These are phyloP conservation scores for Gloeostereum incarnatum DNA, from an alignment of 768 basidiomycete genomes.

Conservation along the genomic window DNA sequence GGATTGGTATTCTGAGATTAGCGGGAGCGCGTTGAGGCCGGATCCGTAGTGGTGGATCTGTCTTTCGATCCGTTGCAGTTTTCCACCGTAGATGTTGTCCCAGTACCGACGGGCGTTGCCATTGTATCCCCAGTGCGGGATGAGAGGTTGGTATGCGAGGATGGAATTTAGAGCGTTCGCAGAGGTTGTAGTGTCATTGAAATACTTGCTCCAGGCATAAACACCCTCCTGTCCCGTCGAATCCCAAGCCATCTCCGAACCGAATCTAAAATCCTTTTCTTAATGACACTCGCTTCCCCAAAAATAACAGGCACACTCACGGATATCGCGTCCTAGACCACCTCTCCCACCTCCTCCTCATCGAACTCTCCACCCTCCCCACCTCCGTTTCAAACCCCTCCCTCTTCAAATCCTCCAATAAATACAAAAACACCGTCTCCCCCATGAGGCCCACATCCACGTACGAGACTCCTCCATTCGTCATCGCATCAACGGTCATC, in stretches of 20 bases:
- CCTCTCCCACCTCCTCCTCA: conserved; percentile 29
- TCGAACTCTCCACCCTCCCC: conserved; percentile 33
- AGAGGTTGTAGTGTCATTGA: conserved; percentile 41
- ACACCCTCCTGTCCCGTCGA: conserved; percentile 51
- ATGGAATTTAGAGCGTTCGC: conserved; percentile 46
- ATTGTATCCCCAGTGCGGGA: conserved; percentile 56
- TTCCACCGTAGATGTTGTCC: conserved; percentile 51
- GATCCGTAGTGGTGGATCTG: conserved; percentile 54
- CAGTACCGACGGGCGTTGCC: conserved; percentile 51
- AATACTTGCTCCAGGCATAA: conserved; percentile 43
- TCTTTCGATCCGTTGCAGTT: conserved; percentile 37
- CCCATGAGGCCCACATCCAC: conserved; percentile 44
- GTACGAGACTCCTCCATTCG: conserved; percentile 33
- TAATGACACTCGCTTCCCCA: neutral
- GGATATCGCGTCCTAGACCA: conserved; percentile 45
- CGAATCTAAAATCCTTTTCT: conserved; percentile 33
- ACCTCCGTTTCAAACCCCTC: conserved; percentile 42
- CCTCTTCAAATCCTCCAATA: conserved; percentile 40
- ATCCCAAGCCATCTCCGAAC: conserved; percentile 53
- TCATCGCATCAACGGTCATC: conserved; percentile 35
- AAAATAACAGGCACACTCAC: conserved; percentile 20
- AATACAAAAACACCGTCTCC: conserved; percentile 38
- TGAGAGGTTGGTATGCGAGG: conserved; percentile 44
- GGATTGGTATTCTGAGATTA: conserved; percentile 37
- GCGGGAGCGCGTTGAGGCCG: conserved; percentile 45